A percentile compares a stretch with the other conserved stretches of the same genome.
phyloP scores from a whole-genome alignment of 192 early-diverging fungal genomes.

The Dissophora ornata region DNA sequence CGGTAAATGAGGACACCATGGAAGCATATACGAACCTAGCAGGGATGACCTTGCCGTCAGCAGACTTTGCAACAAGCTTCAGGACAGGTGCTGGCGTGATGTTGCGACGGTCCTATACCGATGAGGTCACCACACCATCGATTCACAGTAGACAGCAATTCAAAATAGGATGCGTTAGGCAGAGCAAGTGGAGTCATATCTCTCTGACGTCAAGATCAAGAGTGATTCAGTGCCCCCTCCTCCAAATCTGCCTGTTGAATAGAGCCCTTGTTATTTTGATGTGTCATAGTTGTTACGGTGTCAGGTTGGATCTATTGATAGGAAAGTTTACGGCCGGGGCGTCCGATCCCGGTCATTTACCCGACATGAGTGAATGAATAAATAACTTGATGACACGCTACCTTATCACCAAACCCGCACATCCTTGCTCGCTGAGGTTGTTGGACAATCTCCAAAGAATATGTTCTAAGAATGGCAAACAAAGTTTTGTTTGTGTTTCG shows the following conservation, averaged over 20 bases:
- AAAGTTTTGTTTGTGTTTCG: no score
- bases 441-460: constrained; percentile 74
- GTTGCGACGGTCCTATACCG: constrained; percentile 64
- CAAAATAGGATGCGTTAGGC: no score
- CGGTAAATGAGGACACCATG: constrained; percentile 13
- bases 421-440: constrained; percentile 81
- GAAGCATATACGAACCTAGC: constrained; percentile 37
- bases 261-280: no score
- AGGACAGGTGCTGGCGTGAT: constrained; percentile 75
- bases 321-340: no score
- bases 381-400: constrained; percentile 14
- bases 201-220: no score
- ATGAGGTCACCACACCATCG: not conserved
- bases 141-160: not conserved
- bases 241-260: no score
- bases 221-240: no score
- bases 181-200: no score
- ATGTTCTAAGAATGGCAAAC: constrained; percentile 41
- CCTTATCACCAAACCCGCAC: constrained; percentile 86
- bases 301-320: no score
- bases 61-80: constrained; percentile 62
- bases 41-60: constrained; percentile 34
- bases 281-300: no score
- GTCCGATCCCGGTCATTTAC: no score
- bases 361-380: not conserved